phyloP scores from a whole-genome alignment of 1,284 basidiomycete genomes.

The Neonothopanus nambi region DNA sequence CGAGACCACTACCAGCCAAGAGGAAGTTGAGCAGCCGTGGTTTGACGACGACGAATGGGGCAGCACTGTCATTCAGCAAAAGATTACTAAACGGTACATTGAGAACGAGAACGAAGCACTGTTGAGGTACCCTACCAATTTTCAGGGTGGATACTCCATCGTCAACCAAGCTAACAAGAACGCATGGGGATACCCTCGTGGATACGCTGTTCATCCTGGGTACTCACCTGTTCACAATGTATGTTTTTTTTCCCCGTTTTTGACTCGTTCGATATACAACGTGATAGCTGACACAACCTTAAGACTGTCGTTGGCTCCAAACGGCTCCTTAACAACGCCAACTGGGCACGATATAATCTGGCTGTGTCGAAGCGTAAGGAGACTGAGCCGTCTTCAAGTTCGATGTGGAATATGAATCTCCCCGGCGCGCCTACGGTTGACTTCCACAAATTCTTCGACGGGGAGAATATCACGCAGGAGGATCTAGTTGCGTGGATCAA shows the following conservation, averaged over 20 bases:
- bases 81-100: conserved; percentile 49
- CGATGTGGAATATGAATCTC: conserved; percentile 63
- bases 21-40: conserved; percentile 54
- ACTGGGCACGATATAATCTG: conserved; percentile 67
- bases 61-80: conserved; percentile 50
- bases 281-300: not conserved
- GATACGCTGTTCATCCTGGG: conserved; percentile 58
- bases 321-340: conserved; percentile 56
- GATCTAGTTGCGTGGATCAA: conserved; percentile 68
- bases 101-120: conserved; percentile 57
- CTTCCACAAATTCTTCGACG: conserved; percentile 65
- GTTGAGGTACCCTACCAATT: conserved; percentile 54
- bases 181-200: conserved; percentile 54
- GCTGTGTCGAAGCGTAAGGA: conserved; percentile 61
- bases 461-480: conserved; percentile 58
- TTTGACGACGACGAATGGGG: conserved; percentile 68
- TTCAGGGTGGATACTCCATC: conserved; percentile 56
- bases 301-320: conserved; percentile 58
- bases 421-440: conserved; percentile 59
- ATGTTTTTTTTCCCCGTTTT: conserved; percentile 22
- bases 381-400: conserved; percentile 54
- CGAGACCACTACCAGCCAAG: conserved; percentile 47
- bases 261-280: not conserved
- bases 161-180: conserved; percentile 61
- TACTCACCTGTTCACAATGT: conserved; percentile 54